Conservation (phyloP, 805 yeast species). For the Cyberlindnera mrakii region DNA sequence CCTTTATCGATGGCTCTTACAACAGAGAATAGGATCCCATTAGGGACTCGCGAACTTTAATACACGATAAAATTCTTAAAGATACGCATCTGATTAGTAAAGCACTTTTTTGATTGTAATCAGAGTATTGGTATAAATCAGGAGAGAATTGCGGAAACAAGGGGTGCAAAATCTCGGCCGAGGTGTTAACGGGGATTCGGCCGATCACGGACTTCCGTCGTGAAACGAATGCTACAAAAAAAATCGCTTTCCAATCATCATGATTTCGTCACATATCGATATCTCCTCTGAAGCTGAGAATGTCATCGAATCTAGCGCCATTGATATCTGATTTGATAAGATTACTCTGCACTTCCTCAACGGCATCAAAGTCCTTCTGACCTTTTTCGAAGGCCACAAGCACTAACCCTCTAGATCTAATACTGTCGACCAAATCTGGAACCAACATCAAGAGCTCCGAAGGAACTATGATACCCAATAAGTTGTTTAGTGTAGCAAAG, state of each 20-base stretch:
- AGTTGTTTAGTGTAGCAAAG: conserved; percentile 75
- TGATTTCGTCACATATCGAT: conserved; percentile 34
- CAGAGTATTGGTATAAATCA: no score
- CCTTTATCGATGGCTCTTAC: conserved; percentile 3
- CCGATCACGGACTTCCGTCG: no score
- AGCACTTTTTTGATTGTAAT: no score
- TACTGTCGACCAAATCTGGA: conserved; percentile 67
- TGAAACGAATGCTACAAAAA: no score
- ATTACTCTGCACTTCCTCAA: conserved; percentile 4
- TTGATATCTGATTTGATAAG: conserved; percentile 34
- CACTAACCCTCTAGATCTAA: conserved; percentile 75
- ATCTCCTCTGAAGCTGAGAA: conserved; percentile 60
- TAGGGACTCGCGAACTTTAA: no score
- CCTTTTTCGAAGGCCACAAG: conserved; percentile 61
- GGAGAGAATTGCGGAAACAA: no score
- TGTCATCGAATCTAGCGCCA: conserved; percentile 59
- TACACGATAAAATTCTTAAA: no score
- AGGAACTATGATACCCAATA: conserved; percentile 79
- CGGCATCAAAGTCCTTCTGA: conserved; percentile 12
- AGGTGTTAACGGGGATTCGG: no score
- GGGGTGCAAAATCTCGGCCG: no score
- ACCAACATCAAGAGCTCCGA: conserved; percentile 63
- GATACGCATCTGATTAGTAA: no score
- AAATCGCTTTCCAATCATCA: not conserved
- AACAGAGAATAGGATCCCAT: no score